phyloP scores from a whole-genome alignment of 257 asterid species.

The Solanum paucissectum region DNA sequence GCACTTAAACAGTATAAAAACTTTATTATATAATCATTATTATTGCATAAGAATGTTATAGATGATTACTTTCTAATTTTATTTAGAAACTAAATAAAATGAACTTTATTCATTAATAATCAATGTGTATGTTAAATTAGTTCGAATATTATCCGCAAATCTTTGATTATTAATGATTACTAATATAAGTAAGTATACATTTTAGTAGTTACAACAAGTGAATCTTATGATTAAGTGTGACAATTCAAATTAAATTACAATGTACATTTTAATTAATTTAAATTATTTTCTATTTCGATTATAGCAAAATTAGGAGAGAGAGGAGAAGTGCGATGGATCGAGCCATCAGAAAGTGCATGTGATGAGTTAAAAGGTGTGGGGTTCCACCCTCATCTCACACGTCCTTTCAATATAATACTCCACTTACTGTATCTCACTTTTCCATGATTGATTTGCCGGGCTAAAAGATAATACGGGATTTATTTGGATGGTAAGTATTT shows the following conservation, averaged over 20 bases:
- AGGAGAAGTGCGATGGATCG: not conserved
- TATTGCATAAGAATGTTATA: not conserved
- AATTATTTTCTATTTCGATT: not conserved
- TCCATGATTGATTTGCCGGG: not conserved
- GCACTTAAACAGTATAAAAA: not conserved
- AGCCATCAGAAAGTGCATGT: constrained; percentile 10
- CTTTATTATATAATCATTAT: not conserved
- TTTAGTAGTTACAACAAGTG: not conserved
- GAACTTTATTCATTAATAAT: not conserved
- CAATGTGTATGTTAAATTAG: not conserved
- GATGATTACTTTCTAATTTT: not conserved
- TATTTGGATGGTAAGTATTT: accelerated
- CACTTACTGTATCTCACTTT: not conserved
- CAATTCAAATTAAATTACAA: not conserved
- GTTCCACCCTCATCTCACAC: not conserved
- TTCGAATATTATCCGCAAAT: not conserved
- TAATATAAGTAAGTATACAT: not conserved
- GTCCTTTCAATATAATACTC: not conserved
- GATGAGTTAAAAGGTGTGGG: not conserved
- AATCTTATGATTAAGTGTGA: not conserved
- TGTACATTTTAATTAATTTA: not conserved
- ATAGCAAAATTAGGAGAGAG: too few species aligned
- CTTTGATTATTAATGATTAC: not conserved
- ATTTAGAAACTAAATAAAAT: not conserved
- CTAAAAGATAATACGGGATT: not conserved